These are phyloP conservation scores for Penicillium flavigenum DNA, from an alignment of 495 filamentous ascomycete genomes.

Conservation along the genomic window DNA sequence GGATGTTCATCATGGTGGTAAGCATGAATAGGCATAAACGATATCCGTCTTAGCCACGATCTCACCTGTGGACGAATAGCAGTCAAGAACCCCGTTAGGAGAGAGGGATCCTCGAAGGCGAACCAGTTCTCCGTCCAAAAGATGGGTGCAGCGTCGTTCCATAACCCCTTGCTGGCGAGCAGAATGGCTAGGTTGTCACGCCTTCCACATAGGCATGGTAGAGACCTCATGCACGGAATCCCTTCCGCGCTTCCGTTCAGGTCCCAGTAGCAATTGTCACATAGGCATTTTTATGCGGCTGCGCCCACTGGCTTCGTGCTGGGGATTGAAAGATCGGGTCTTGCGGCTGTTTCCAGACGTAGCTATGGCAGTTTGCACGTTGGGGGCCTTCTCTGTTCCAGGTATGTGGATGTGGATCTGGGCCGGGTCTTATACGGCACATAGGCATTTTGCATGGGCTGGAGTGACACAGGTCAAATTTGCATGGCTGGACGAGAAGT, in stretches of 20 bases:
- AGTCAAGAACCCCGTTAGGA: conserved; percentile 21
- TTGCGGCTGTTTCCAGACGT: neutral
- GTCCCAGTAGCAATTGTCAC: conserved; percentile 27
- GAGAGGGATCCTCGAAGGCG: conserved; percentile 23
- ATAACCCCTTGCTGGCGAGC: conserved; percentile 23
- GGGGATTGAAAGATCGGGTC: conserved; percentile 13
- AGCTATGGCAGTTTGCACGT: neutral
- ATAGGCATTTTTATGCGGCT: conserved; percentile 15
- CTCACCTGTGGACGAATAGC: conserved; percentile 18
- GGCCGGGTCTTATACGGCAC: neutral
- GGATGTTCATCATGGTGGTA: neutral
- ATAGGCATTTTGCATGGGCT: conserved; percentile 6
- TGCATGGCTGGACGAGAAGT: conserved; percentile 31
- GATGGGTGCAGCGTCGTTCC: conserved; percentile 27
- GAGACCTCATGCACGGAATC: neutral
- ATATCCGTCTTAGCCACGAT: conserved; percentile 11
- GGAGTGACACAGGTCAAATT: conserved; percentile 22
- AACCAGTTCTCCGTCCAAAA: conserved; percentile 34
- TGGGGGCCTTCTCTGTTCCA: neutral
- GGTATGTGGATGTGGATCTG: neutral
- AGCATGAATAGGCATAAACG: neutral
- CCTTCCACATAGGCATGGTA: conserved; percentile 28
- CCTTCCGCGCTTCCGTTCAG: neutral
- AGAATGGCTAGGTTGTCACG: conserved; percentile 20
- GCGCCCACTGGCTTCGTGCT: conserved; percentile 26